These are phyloP conservation scores for Parietichytrium sp. DNA, from an alignment of 108 stramenopile genomes.

Conservation along the genomic window DNA sequence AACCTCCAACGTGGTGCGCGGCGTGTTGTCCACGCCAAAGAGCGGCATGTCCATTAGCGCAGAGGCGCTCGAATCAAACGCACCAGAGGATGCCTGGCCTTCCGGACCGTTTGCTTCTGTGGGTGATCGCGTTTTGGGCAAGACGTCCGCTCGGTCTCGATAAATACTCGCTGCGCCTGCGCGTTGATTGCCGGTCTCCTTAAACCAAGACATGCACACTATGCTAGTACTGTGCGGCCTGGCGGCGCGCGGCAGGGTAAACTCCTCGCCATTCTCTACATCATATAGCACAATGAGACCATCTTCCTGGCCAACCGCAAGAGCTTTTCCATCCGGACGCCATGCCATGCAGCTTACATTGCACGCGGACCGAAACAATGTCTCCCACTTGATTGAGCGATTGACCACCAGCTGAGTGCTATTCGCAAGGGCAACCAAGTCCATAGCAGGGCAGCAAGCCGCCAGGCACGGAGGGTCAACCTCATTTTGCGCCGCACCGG, in stretches of 20 bases:
- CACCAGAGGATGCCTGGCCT: too few species aligned
- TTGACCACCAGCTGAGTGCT: neutral
- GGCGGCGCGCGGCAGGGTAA: neutral
- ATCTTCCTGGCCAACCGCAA: constrained; percentile 16
- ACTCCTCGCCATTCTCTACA: constrained; percentile 27
- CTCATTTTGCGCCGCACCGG: neutral
- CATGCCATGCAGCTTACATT: constrained; percentile 19
- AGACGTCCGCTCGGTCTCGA: too few species aligned
- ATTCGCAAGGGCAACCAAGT: constrained; percentile 27
- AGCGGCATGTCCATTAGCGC: constrained; percentile 39
- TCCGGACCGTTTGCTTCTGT: too few species aligned
- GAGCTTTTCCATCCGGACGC: constrained; percentile 30
- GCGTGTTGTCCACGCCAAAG: constrained; percentile 25
- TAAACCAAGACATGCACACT: neutral
- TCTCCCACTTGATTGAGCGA: constrained; percentile 21
- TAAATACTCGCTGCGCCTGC: too few species aligned
- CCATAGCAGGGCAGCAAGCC: constrained; percentile 28
- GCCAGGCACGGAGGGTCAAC: neutral
- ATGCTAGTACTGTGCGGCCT: neutral
- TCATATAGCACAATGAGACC: constrained; percentile 4
- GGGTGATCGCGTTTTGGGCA: too few species aligned
- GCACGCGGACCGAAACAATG: neutral
- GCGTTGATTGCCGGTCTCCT: too few species aligned
- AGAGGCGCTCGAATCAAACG: neutral
- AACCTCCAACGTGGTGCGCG: constrained; percentile 7